These are phyloP conservation scores for Sporothrix luriei DNA, from an alignment of 2,329 filamentous ascomycete species.

Conservation along the genomic window DNA sequence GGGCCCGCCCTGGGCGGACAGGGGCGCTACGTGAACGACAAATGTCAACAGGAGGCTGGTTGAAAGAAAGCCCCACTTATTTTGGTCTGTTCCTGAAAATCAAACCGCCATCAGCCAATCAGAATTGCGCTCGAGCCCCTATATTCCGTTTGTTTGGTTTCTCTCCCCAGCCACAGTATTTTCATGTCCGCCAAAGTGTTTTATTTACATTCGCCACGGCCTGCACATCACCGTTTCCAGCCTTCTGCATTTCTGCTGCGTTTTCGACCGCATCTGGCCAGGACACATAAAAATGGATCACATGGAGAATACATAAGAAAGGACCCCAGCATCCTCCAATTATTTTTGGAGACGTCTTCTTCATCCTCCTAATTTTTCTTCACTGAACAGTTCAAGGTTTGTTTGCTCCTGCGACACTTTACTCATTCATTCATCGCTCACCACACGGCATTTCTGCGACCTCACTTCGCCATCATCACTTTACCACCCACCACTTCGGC, in stretches of 20 bases:
- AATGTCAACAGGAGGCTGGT: conserved; percentile 23
- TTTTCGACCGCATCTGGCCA: conserved; percentile 7
- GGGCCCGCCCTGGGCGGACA: conserved; percentile 3
- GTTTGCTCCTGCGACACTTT: conserved; percentile 3
- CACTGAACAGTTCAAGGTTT: conserved; percentile 7
- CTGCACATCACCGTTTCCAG: not conserved
- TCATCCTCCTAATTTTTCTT: conserved; percentile 8
- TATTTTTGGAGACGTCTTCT: conserved; percentile 20
- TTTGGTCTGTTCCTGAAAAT: conserved; percentile 24
- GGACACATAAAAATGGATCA: not conserved
- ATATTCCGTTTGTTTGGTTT: not conserved
- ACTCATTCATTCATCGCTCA: not conserved
- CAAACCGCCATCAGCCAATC: conserved; percentile 10
- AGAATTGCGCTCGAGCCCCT: not conserved
- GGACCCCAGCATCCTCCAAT: not conserved
- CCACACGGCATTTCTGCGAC: not conserved
- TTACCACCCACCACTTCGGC: not conserved
- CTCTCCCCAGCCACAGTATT: conserved; percentile 25
- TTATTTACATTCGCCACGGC: conserved; percentile 26
- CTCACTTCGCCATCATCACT: not conserved
- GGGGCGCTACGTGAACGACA: not conserved
- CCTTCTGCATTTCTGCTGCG: not conserved
- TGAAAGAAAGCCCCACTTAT: not conserved
- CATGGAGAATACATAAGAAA: conserved; percentile 19
- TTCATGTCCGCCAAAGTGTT: conserved; percentile 17